Evolutionary conservation across 2,329 filamentous ascomycete genomes (phyloP).

Genomic region (Chaetomium strumarium): DNA sequence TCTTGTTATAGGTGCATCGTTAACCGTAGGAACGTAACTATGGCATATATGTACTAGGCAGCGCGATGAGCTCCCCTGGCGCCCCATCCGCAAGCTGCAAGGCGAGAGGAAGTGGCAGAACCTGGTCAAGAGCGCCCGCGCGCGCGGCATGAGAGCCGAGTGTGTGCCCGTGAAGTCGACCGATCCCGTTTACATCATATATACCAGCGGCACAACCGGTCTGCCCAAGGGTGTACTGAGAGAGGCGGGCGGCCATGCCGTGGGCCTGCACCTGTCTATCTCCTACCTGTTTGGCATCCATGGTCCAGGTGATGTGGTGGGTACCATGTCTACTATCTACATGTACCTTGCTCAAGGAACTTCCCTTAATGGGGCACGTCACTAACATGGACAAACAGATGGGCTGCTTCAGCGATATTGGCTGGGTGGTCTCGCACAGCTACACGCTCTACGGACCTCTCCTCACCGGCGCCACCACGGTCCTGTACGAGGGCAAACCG

Average conservation of each 20-base stretch:
- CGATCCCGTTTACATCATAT: slow-evolving; percentile 84
- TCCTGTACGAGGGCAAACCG: slow-evolving; percentile 92
- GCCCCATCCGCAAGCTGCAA: slow-evolving; percentile 56
- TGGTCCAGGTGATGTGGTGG: slow-evolving; percentile 69
- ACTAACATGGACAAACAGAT: slow-evolving; percentile 23
- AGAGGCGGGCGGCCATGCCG: slow-evolving; percentile 80
- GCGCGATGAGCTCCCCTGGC: slow-evolving; percentile 69
- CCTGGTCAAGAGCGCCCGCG: slow-evolving; percentile 63
- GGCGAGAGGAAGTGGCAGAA: slow-evolving; percentile 77
- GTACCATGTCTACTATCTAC: slow-evolving; percentile 24
- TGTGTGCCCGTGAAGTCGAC: slow-evolving; percentile 73
- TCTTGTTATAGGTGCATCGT: no score
- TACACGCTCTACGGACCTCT: slow-evolving; percentile 90
- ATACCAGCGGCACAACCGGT: slow-evolving; percentile 80
- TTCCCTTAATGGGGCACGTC: not conserved
- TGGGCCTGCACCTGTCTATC: slow-evolving; percentile 76
- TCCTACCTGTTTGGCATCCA: slow-evolving; percentile 77
- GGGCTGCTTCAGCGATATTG: slow-evolving; percentile 60
- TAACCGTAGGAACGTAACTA: not conserved
- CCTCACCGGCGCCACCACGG: slow-evolving; percentile 75
- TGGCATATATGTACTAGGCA: slow-evolving; percentile 46
- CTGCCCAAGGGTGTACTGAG: slow-evolving; percentile 77
- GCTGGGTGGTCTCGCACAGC: slow-evolving; percentile 74
- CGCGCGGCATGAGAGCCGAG: slow-evolving; percentile 60
- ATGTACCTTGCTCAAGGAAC: no score